Percentiles rank a stretch among this genome's conserved stretches.
These are phyloP conservation scores for Brassica rapa DNA, from an alignment of 345 rosid genomes.

Conservation along the genomic window DNA sequence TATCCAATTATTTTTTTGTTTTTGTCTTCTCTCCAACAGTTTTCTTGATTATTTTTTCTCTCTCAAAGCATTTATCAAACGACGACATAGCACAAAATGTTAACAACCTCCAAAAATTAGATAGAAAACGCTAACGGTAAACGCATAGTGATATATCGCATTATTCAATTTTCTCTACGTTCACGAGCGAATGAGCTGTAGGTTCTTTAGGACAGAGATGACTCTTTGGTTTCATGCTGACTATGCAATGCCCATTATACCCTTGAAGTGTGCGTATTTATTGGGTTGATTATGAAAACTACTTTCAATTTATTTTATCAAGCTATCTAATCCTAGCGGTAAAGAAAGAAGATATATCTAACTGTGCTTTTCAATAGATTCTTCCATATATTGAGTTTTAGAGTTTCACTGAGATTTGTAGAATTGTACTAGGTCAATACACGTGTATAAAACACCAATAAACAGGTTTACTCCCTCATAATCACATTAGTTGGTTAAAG, in stretches of 20 bases:
- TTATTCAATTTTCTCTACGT: conserved; percentile 15
- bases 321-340: not conserved
- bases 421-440: not conserved
- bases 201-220: conserved; percentile 15
- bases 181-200: conserved; percentile 34
- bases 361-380: not conserved
- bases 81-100: not conserved
- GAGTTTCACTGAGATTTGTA: not conserved
- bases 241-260: not conserved
- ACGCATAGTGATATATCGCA: not conserved
- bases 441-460: not conserved
- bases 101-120: conserved; percentile 18
- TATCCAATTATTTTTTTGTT: not conserved
- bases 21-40: conserved; percentile 4
- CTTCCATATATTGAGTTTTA: not conserved
- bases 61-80: conserved; percentile 12
- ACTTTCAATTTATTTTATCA: not conserved
- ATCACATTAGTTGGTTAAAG: not conserved
- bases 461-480: not conserved
- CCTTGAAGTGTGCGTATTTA: not conserved
- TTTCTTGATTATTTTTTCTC: not conserved
- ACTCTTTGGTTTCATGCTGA: conserved; percentile 28
- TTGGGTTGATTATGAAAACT: not conserved
- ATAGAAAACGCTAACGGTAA: conserved; percentile 15
- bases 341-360: not conserved